Evolutionary conservation across 2,329 filamentous ascomycete species (phyloP), one percentile per base, ranked within the genome.

Genomic region (Apiospora arundinis): DNA sequence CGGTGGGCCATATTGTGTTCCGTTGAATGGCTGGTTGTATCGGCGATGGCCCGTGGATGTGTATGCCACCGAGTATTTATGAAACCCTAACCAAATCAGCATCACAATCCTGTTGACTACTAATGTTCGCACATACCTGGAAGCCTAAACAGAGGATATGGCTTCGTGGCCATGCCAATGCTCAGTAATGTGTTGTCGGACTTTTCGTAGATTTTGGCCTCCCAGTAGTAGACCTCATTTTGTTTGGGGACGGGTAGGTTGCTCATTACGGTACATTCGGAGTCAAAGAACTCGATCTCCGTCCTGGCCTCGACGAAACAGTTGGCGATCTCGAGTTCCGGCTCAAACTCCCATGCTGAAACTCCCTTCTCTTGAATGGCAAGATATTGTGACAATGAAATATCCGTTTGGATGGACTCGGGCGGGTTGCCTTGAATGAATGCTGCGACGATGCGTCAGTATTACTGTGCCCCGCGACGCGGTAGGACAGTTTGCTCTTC

Each of bases 201-300:
- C 83, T 98, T 98, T 74, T 99, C 96, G 83, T 97, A 99, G 69
- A 99, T 92, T 86, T 99, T 99, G 70, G 95, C 93, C 82, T 99
- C 96, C 96, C 96, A 99, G 83, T 99, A 99, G 82, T 99, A 99
- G 14, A 98, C 95, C 79, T 99, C 96, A 79, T 99, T 99, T 80
- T 99, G 96, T 80, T 99, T 99, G 18, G 96, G 96, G 9, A 99
- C 94, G 0, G 96, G 96, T 52, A 99, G 83, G 78, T 99, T 99
- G 86, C 93, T 97, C 86, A 97, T 94, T 73, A 98, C 96, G 77
- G 95, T 97, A 85, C 95, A 98, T 81, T 97, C 96, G 2, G 95
- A 96, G 82, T 99, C 96, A 80, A 97, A 99, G 84, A 99, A 99
- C 81, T 99, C 96, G 74, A 99, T 97, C 82, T 99, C 96, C 14